Evolutionary conservation across 495 filamentous ascomycete species (phyloP).

Genomic region (Pseudotulostoma volvatum): DNA sequence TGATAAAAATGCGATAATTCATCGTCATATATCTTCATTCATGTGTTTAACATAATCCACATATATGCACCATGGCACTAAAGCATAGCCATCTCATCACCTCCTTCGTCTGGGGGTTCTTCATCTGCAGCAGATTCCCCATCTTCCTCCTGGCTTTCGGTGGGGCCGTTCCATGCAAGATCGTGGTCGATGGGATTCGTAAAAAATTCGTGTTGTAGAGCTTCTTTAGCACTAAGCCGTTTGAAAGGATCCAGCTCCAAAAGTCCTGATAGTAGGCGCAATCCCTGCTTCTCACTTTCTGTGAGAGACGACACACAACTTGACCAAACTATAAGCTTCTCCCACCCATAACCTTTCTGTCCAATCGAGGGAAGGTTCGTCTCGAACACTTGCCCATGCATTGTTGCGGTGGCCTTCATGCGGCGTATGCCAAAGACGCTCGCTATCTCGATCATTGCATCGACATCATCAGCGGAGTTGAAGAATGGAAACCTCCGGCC

Average conservation of each 20-base stretch:
- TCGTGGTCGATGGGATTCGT: conserved; percentile 31
- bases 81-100: conserved; percentile 31
- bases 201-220: conserved; percentile 50
- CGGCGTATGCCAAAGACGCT: conserved; percentile 76
- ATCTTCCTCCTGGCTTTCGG: conserved; percentile 27
- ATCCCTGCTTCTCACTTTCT: conserved; percentile 32
- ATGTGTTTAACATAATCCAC: no score
- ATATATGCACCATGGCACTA: no score
- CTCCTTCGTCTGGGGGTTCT: conserved; percentile 19
- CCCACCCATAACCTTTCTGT: conserved; percentile 63
- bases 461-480: conserved; percentile 89
- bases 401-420: conserved; percentile 65
- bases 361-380: conserved; percentile 83
- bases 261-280: conserved; percentile 45
- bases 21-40: no score
- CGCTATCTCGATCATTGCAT: conserved; percentile 92
- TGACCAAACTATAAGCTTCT: conserved; percentile 91
- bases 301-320: conserved; percentile 36
- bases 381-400: conserved; percentile 81
- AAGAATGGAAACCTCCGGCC: conserved; percentile 92
- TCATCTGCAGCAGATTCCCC: conserved; percentile 11
- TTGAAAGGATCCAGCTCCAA: conserved; percentile 40
- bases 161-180: conserved; percentile 29
- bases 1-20: no score
- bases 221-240: conserved; percentile 41